phyloP scores from a whole-genome alignment of 805 yeast species.

The Candida schatavii region DNA sequence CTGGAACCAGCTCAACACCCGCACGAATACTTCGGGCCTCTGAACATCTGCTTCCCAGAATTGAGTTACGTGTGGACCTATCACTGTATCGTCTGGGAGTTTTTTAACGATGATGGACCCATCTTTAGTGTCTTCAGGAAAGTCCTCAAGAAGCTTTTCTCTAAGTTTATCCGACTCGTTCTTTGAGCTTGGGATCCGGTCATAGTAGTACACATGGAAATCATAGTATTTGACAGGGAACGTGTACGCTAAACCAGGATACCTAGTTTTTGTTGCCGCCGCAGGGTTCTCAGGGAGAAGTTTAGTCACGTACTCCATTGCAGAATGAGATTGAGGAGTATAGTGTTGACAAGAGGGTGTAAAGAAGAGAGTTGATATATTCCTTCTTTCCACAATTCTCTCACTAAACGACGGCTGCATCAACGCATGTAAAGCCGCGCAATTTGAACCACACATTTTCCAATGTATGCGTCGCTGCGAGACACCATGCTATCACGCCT shows the following conservation, averaged over 20 bases:
- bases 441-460: neutral
- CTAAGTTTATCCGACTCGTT: constrained; percentile 21
- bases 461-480: no score
- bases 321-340: neutral
- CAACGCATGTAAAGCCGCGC: no score
- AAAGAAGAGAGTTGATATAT: no score
- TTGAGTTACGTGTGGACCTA: constrained; percentile 32
- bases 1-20: constrained; percentile 29
- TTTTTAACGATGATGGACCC: constrained; percentile 29
- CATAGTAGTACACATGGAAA: constrained; percentile 31
- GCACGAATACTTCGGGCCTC: constrained; percentile 26
- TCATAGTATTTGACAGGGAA: constrained; percentile 30
- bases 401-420: no score
- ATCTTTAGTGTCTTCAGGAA: constrained; percentile 19
- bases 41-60: constrained; percentile 36
- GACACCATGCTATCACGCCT: no score
- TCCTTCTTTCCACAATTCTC: no score
- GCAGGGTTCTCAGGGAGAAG: constrained; percentile 15
- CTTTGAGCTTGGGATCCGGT: constrained; percentile 13
- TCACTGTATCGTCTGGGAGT: constrained; percentile 22
- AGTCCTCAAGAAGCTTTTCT: constrained; percentile 20
- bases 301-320: constrained; percentile 28
- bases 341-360: no score
- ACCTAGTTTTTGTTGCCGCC: constrained; percentile 16
- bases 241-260: constrained; percentile 16